phyloP scores from a whole-genome alignment of 2,329 filamentous ascomycete genomes.

The Colletotrichum aenigma region DNA sequence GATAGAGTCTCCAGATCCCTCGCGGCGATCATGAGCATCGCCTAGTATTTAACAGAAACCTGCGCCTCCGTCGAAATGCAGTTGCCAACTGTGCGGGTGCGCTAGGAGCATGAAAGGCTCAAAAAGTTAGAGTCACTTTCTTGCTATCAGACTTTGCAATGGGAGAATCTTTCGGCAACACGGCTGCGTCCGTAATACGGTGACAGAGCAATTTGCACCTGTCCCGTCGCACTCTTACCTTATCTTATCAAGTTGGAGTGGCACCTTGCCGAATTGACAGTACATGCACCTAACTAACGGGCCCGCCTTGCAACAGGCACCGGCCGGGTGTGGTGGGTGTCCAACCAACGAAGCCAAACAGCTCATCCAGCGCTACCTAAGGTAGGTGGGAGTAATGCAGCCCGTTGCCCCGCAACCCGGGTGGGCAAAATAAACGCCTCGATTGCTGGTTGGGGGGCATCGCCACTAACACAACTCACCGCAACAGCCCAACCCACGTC shows the following conservation, averaged over 20 bases:
- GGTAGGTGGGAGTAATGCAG: neutral
- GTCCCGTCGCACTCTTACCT: neutral
- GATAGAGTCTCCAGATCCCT: neutral
- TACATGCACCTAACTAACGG: neutral
- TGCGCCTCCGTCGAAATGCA: neutral
- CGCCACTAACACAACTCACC: slow-evolving; percentile 3
- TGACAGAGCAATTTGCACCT: neutral
- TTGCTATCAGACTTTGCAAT: neutral
- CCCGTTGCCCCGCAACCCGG: slow-evolving; percentile 14
- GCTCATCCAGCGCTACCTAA: neutral
- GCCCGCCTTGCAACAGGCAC: neutral
- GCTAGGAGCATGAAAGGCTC: neutral
- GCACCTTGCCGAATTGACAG: neutral
- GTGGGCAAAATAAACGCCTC: slow-evolving; percentile 7
- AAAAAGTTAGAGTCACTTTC: neutral
- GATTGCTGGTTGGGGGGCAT: neutral
- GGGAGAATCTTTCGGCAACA: neutral
- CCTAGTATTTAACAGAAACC: neutral
- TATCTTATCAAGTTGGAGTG: neutral
- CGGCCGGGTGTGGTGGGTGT: neutral
- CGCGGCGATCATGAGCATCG: slow-evolving; percentile 6
- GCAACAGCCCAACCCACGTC: neutral
- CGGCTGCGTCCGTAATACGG: neutral
- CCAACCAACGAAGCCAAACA: slow-evolving; percentile 12
- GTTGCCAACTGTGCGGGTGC: neutral